Evolutionary conservation across 192 early-diverging fungal genomes (phyloP).

Genomic region (Podila clonocystis): DNA sequence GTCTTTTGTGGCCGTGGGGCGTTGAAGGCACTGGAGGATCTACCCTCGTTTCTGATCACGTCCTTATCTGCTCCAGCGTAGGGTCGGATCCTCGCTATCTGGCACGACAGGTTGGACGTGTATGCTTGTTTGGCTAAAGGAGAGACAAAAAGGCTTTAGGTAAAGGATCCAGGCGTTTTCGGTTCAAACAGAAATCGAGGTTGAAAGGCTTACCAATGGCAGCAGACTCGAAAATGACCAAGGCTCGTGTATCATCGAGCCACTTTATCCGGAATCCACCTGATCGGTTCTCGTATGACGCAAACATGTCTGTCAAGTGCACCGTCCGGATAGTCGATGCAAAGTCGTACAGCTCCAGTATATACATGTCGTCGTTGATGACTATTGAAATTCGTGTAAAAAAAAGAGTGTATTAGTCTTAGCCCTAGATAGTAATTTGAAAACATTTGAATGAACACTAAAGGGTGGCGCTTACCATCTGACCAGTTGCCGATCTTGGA

Average conservation of each 20-base stretch:
- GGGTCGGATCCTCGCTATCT: slow-evolving; percentile 66
- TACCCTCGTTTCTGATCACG: slow-evolving; percentile 23
- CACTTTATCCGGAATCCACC: slow-evolving; percentile 80
- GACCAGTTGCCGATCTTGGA: slow-evolving; percentile 39
- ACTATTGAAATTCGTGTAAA: slow-evolving; percentile 4
- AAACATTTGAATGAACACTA: not conserved
- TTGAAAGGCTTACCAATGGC: slow-evolving; percentile 59
- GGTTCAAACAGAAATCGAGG: not conserved
- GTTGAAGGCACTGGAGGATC: slow-evolving; percentile 40
- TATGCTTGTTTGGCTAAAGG: slow-evolving; percentile 59
- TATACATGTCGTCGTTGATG: slow-evolving; percentile 38
- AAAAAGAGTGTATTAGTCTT: not conserved
- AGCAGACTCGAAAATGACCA: slow-evolving; percentile 75
- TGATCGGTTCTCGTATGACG: slow-evolving; percentile 64
- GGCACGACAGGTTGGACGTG: slow-evolving; percentile 60
- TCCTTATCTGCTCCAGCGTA: slow-evolving; percentile 64
- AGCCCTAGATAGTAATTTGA: no score
- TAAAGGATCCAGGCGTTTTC: not conserved
- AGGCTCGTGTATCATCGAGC: slow-evolving; percentile 74
- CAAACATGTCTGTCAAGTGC: slow-evolving; percentile 75
- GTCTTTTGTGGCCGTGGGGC: slow-evolving; percentile 58
- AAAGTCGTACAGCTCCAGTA: slow-evolving; percentile 69
- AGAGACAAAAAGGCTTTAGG: not conserved
- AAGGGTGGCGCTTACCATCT: slow-evolving; percentile 8
- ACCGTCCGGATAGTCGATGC: slow-evolving; percentile 73